Base-by-base conservation (phyloP, 495 filamentous ascomycete species). In the Aspergillus homomorphus region DNA sequence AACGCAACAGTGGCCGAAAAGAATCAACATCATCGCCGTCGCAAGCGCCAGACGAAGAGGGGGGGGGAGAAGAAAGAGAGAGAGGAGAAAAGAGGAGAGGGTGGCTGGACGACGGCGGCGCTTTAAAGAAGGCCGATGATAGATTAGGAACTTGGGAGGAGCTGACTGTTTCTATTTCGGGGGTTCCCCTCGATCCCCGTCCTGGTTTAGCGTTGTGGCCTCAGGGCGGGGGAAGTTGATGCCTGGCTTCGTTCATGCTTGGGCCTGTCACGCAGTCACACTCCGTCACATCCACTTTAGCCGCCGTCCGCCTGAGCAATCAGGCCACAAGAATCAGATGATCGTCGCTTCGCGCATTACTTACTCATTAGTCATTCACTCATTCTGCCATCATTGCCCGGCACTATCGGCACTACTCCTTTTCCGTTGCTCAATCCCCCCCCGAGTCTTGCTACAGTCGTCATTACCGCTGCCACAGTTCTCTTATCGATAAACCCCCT, bases 221-320 rank as follows among this genome's bases (percentile, higher is more conserved):
- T 72, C 58, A 68, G 68, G 67, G 71, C 66, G 71, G 69, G 69
- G 71, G 59, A 57, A 9, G 24, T 57, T 54, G 54, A 54, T 60
- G 59, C 60, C 60, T 62, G 44, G 48, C 16, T 21, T 44, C 20
- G 26, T 48, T 53, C 50, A 51, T 59, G 59, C 63, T 57, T 62
- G 30, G 46, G 38, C 30, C 51, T 43, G 33, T 50, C 26, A 48
- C 45, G 15, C 45, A 3, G 1, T 43, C 41, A 43, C 41, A n/a
- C n/a, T n/a, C n/a, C n/a, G n/a, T n/a, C 2, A 2, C 41, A 2
- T 2, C 18, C 41, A 43, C 16, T 30, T 19, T 23, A 21, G 45
- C 45, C 21, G 33, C 33, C 33, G 33, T 7, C 15, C 6, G 45
- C 45, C 45, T 48, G 45, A 23, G 45, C 45, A 48, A 48, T 48